phyloP scores from a whole-genome alignment of 306 rosid genomes.

The Quercus ilex region DNA sequence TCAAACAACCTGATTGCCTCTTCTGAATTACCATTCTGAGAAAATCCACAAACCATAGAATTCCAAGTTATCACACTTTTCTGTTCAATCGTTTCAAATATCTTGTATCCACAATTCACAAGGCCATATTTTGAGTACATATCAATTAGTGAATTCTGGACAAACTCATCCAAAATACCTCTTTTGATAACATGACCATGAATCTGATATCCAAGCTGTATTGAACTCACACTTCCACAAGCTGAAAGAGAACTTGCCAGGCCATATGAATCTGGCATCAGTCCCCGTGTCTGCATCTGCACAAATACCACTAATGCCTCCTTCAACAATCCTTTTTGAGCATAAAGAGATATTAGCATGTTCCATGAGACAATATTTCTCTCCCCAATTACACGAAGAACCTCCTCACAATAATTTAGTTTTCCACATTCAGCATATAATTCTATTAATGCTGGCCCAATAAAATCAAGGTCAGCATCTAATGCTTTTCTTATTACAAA shows the following conservation, averaged over 20 bases:
- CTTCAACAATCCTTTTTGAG: slow-evolving; percentile 46
- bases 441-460: slow-evolving; percentile 64
- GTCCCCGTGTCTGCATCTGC: slow-evolving; percentile 47
- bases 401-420: slow-evolving; percentile 37
- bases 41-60: slow-evolving; percentile 78
- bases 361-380: slow-evolving; percentile 60
- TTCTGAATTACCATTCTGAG: slow-evolving; percentile 63
- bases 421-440: slow-evolving; percentile 61
- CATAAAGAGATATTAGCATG: slow-evolving; percentile 55
- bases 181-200: slow-evolving; percentile 68
- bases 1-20: slow-evolving; percentile 76
- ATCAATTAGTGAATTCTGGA: slow-evolving; percentile 72
- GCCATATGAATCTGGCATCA: slow-evolving; percentile 75
- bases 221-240: slow-evolving; percentile 51
- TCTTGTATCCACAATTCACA: slow-evolving; percentile 48
- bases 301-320: slow-evolving; percentile 58
- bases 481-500: slow-evolving; percentile 52
- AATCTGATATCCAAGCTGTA: slow-evolving; percentile 68
- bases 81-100: slow-evolving; percentile 42
- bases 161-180: slow-evolving; percentile 63
- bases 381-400: slow-evolving; percentile 48
- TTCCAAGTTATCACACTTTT: slow-evolving; percentile 76
- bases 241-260: slow-evolving; percentile 81
- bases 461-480: slow-evolving; percentile 46
- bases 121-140: slow-evolving; percentile 88